These are phyloP conservation scores for Colletotrichum nymphaeae DNA, from an alignment of 2,329 filamentous ascomycete species.

Conservation along the genomic window DNA sequence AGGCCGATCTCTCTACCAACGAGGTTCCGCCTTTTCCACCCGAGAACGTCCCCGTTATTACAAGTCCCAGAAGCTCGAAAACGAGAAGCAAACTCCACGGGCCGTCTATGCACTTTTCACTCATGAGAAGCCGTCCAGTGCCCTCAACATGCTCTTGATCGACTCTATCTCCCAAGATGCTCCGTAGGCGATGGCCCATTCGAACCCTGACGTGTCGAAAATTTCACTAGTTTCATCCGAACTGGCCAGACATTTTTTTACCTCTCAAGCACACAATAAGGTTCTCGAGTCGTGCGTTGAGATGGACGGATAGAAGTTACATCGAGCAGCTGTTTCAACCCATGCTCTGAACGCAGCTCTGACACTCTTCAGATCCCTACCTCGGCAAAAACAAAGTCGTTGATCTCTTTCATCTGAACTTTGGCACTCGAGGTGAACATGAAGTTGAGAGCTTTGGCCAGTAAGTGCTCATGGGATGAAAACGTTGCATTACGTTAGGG, in stretches of 20 bases:
- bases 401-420: constrained; percentile 19
- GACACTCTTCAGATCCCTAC: constrained; percentile 4
- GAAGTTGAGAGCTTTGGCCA: background rate
- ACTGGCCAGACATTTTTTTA: constrained; percentile 8
- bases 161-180: background rate
- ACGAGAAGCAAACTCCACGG: constrained; percentile 5
- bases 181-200: background rate
- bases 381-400: background rate
- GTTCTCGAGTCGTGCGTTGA: constrained; percentile 14
- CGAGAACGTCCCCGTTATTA: background rate
- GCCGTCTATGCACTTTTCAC: background rate
- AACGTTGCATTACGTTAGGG: background rate
- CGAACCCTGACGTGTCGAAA: background rate
- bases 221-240: constrained; percentile 17
- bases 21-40: background rate
- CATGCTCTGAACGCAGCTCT: background rate
- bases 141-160: background rate
- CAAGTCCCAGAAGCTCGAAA: background rate
- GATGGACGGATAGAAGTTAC: constrained; percentile 7
- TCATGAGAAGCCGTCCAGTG: background rate
- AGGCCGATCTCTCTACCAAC: background rate
- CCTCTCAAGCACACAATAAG: constrained; percentile 7
- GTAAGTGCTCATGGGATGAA: background rate
- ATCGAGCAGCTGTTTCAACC: constrained; percentile 7
- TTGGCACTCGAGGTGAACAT: background rate